Base-by-base conservation (phyloP, 140 eudicot species). In the Ambrosia hybrid region DNA sequence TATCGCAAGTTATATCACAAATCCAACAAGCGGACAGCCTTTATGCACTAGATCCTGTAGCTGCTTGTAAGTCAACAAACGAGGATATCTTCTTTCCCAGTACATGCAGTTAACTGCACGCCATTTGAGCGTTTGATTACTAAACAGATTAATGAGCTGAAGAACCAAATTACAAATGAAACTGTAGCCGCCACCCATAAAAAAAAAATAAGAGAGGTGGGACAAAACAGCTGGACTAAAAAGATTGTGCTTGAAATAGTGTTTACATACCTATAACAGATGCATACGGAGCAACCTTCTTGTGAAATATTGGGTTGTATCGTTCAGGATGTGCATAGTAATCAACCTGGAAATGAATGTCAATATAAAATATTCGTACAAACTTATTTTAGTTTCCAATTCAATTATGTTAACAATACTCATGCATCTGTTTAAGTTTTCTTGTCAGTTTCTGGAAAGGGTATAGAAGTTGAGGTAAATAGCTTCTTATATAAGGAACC, bases 241-340 rank as follows among this genome's bases (percentile, higher is more conserved):
- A 52, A 39, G 60, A 59, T 5, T n/a, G n/a, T n/a, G n/a, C n/a
- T n/a, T n/a, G n/a, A n/a, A n/a, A n/a, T n/a, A n/a, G n/a, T 48
- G 9, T 51, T 64, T 56, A 68, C 91, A 46, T 37, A 95, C 99
- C 99, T 86, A 95, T 83, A 62, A 91, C 99, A 84, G 97, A 86
- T 55, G 99, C 88, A 83, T 84, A 95, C n/a, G 99, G 99, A 73
- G 96, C 96, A 43, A 95, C 76, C 77, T 77, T 95, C 74, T 95
- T 96, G 51, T 95, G 96, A 81, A 95, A 95, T 83, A 82, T 30
- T 60, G 99, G 92, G 62, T 65, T 76, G 80, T 95, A 95, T 68
- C 89, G 88, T 83, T 95, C 99, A 45, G 99, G 99, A 81, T 95
- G 99, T 60, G 92, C 88, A 73, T 95, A 95, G 83, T 95, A 95